Evolutionary conservation across 2,329 filamentous ascomycete genomes (phyloP).

Genomic region (Aspergillus japonicus): DNA sequence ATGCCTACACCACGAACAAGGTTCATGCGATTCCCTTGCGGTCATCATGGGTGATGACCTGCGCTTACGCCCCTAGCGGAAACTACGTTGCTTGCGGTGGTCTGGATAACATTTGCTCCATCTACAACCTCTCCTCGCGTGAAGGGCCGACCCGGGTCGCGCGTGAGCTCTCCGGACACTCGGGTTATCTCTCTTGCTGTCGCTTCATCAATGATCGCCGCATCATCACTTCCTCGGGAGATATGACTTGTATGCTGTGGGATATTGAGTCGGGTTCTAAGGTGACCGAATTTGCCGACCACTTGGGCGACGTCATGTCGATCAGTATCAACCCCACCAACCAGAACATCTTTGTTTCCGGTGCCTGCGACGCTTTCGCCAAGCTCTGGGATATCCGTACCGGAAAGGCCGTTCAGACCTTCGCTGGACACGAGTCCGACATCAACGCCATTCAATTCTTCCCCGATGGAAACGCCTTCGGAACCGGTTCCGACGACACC

Average conservation of each 20-base stretch:
- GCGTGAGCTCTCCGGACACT: conserved; percentile 92
- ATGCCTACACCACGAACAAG: conserved; percentile 99
- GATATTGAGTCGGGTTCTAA: conserved; percentile 98
- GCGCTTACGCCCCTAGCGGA: conserved; percentile 95
- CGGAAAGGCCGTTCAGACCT: conserved; percentile 97
- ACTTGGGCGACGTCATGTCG: conserved; percentile 98
- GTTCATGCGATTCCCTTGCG: conserved; percentile 96
- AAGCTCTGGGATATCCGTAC: conserved; percentile 99
- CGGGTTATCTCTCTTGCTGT: conserved; percentile 96
- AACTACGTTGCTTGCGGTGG: conserved; percentile 99
- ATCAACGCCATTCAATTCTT: conserved; percentile 99
- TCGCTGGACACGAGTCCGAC: conserved; percentile 96
- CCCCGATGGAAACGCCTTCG: conserved; percentile 97
- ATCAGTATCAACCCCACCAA: conserved; percentile 99
- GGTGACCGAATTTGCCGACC: conserved; percentile 96
- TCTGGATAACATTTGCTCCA: conserved; percentile 98
- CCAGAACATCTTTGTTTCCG: conserved; percentile 99
- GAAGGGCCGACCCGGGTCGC: conserved; percentile 97
- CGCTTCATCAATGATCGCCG: conserved; percentile 98
- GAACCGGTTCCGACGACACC: conserved; percentile 95
- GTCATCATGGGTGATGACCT: conserved; percentile 99
- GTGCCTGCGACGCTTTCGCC: conserved; percentile 96
- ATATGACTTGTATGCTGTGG: conserved; percentile 99
- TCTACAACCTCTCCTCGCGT: conserved; percentile 96
- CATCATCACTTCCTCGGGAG: conserved; percentile 95